Percentiles rank a stretch among this genome's conserved stretches.
Evolutionary conservation across 2,329 filamentous ascomycete genomes (phyloP).

Genomic region (Dactylellina parvicollis): DNA sequence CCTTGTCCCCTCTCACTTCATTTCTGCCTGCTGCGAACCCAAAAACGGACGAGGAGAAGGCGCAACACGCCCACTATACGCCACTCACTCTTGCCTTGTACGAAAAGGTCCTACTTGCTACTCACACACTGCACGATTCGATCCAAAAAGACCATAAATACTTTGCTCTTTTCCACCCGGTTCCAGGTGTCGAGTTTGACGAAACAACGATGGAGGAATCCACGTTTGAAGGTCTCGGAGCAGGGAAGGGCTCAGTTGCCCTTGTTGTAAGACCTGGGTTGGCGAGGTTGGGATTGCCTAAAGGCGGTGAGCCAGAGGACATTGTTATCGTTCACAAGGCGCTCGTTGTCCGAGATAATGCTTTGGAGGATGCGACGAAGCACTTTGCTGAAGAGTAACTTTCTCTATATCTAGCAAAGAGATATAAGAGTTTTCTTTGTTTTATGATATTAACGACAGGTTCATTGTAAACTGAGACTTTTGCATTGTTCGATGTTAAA

Average conservation of each 20-base stretch:
- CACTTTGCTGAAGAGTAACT: constrained; percentile 22
- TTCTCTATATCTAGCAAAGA: background rate
- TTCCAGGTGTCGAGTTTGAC: constrained; percentile 47
- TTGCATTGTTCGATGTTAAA: background rate
- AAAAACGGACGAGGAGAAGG: constrained; percentile 48
- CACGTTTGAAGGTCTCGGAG: constrained; percentile 39
- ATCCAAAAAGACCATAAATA: constrained; percentile 49
- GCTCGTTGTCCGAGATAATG: constrained; percentile 40
- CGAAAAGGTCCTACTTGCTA: constrained; percentile 43
- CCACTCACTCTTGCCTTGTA: constrained; percentile 40
- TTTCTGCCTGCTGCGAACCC: constrained; percentile 23
- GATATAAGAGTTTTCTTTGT: background rate
- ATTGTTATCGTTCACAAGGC: constrained; percentile 52
- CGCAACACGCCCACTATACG: constrained; percentile 41
- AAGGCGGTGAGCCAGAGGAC: constrained; percentile 43
- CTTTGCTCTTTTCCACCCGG: constrained; percentile 41
- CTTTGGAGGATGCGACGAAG: constrained; percentile 34
- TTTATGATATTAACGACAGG: constrained; percentile 22
- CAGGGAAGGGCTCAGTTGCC: constrained; percentile 37
- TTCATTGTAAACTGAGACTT: background rate
- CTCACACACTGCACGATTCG: constrained; percentile 32
- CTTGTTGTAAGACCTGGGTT: constrained; percentile 39
- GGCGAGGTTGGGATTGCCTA: constrained; percentile 35
- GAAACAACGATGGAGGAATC: constrained; percentile 50
- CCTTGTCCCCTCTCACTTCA: constrained; percentile 28